Evolutionary conservation across 1,139 yeast species (phyloP), one percentile per base, ranked within the genome.

Genomic region (Zhuliangozyma blackwelliae): DNA sequence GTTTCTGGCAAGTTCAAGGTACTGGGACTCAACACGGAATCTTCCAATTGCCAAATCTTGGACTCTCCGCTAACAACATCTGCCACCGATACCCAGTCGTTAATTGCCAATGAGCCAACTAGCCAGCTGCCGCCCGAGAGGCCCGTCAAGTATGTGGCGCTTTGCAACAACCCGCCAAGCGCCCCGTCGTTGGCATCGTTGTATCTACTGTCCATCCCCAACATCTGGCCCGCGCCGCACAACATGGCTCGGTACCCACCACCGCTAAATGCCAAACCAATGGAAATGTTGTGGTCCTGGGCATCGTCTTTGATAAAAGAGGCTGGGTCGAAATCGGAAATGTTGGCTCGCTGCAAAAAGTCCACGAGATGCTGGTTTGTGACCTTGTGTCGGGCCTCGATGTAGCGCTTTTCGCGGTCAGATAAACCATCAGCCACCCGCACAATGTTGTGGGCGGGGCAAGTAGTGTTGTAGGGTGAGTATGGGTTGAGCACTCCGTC

Each of bases 191-290:
- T 52, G 27, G 69, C 48, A 20, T 49, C 57, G 28, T 48, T 41
- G 34, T 48, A 61, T 31, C 74, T 44, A 30, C 48, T 52, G 43
- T 69, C 75, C 9, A 67, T 49, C 1, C 63, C 71, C 28, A 64
- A 45, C 7, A 68, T 39, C 38, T 65, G 60, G 2, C 75, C 75
- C 0, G 73, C 75, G 5, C 73, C 74, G 28, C 51, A 46, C 29
- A 69, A 52, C 73, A 68, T 67, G 31, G 75, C 72, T 36, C 75
- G 52, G 44, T 66, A 68, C 1, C 75, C 74, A 28, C 75, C 75
- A 1, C 75, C 75, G 42, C 71, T 63, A 39, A 67, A 66, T 2
- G 74, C 66, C 34, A 69, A 47, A 0, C 72, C 75, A 25, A 69
- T 62, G 28, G 69, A 49, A 33, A 68, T 66, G 40, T 66, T 66